Percentiles rank a stretch among this genome's conserved stretches.
Conservation (phyloP, 352 stramenopile species). For the Pilasporangium apinafurcum region DNA sequence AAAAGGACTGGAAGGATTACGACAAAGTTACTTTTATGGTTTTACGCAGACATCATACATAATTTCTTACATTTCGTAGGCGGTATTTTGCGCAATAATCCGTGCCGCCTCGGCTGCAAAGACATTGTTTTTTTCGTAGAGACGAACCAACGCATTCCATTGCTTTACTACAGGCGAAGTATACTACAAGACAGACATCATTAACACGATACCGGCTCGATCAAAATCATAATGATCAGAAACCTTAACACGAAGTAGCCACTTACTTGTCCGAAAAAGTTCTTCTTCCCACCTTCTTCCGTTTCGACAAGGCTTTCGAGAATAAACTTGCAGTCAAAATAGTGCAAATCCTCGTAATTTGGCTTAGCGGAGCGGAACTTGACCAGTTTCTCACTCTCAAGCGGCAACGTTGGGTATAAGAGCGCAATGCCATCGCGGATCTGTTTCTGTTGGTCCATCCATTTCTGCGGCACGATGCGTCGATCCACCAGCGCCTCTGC, state of each 20-base stretch:
- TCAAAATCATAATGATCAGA: background rate
- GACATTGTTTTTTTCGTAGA: constrained; percentile 79
- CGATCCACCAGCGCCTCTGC: constrained; percentile 71
- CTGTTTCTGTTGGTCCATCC: constrained; percentile 57
- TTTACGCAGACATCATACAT: background rate
- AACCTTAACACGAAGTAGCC: background rate
- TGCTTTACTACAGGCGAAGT: constrained; percentile 68
- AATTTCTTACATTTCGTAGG: constrained; percentile 60
- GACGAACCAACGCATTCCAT: constrained; percentile 54
- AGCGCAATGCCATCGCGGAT: constrained; percentile 51
- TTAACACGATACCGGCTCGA: background rate
- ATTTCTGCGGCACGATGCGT: constrained; percentile 62
- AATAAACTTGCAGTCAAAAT: constrained; percentile 76
- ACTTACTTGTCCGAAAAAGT: constrained; percentile 70
- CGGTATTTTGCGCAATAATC: constrained; percentile 67
- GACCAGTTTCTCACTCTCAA: constrained; percentile 30
- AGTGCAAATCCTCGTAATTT: constrained; percentile 55
- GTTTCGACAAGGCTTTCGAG: constrained; percentile 52
- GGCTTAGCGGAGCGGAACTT: constrained; percentile 37
- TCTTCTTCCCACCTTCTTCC: constrained; percentile 49
- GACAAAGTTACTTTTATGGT: background rate
- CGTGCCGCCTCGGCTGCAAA: constrained; percentile 68
- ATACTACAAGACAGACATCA: constrained; percentile 30
- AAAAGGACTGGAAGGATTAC: constrained; percentile 43
- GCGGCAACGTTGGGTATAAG: constrained; percentile 46